Evolutionary conservation across 306 rosid genomes (phyloP).

Genomic region (Sicyos baderoa): DNA sequence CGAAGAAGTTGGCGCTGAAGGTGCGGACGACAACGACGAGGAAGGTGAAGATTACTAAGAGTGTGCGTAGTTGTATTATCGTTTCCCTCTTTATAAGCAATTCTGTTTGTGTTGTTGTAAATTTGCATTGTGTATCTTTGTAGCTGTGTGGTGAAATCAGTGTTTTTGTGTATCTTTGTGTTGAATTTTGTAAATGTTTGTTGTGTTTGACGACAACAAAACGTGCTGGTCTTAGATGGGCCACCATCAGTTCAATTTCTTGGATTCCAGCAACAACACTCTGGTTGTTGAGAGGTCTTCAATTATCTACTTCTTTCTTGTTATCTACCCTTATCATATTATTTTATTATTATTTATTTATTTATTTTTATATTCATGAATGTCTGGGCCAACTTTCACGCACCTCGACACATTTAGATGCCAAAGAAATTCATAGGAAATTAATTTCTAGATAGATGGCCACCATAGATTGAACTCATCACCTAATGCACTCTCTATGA

Average conservation of each 20-base stretch:
- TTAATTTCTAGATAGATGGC: no score
- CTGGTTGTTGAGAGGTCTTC: neutral
- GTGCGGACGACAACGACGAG: slow-evolving; percentile 68
- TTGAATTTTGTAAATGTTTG: neutral
- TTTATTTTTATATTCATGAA: no score
- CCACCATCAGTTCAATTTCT: neutral
- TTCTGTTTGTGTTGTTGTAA: slow-evolving; percentile 8
- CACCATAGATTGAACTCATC: no score
- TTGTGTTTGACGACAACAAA: neutral
- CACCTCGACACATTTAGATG: no score
- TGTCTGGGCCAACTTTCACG: no score
- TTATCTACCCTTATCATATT: neutral
- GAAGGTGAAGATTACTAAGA: slow-evolving; percentile 60
- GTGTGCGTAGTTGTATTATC: slow-evolving; percentile 6
- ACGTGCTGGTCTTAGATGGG: slow-evolving; percentile 3
- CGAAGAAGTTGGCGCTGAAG: slow-evolving; percentile 97
- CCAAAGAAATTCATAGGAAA: no score
- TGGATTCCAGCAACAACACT: slow-evolving; percentile 1
- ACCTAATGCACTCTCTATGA: no score
- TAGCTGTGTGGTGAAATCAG: slow-evolving; percentile 10
- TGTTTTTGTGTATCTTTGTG: neutral
- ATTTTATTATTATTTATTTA: no score
- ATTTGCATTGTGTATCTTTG: neutral
- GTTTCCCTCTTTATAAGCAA: neutral
- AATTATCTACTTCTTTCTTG: neutral